phyloP scores from a whole-genome alignment of 169 alveolate species.

The Theileria luwenshuni region DNA sequence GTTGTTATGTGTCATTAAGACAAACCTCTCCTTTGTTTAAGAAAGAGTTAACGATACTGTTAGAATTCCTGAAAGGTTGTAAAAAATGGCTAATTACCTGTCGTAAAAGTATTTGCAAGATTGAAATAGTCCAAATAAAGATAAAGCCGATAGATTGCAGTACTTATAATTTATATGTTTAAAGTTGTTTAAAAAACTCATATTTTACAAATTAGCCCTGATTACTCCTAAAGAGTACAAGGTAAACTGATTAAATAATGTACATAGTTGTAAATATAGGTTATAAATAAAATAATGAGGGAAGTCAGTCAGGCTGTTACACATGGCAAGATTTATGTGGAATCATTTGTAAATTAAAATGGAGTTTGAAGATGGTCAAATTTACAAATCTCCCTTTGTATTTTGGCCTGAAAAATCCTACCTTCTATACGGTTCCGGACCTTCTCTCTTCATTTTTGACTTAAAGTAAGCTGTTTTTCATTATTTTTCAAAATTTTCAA shows the following conservation, averaged over 20 bases:
- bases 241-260: no score
- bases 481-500: not conserved
- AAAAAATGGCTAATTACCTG: slow-evolving; percentile 13
- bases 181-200: not conserved
- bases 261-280: no score
- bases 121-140: slow-evolving; percentile 17
- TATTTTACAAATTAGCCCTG: slow-evolving; percentile 16
- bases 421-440: slow-evolving; percentile 20
- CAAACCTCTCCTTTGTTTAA: no score
- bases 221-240: no score
- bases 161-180: slow-evolving; percentile 1
- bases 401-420: slow-evolving; percentile 27
- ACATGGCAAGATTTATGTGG: not conserved
- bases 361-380: slow-evolving; percentile 25
- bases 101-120: not conserved
- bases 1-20: no score
- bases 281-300: no score
- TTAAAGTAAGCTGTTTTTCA: slow-evolving; percentile 3
- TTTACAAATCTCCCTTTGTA: slow-evolving; percentile 29
- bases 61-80: slow-evolving; percentile 3
- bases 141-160: slow-evolving; percentile 9
- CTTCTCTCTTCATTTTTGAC: slow-evolving; percentile 20
- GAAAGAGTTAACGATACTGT: not conserved
- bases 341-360: slow-evolving; percentile 6
- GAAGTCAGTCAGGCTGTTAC: no score